phyloP scores from a whole-genome alignment of 2,329 filamentous ascomycete species.

The Onygenales sp. region DNA sequence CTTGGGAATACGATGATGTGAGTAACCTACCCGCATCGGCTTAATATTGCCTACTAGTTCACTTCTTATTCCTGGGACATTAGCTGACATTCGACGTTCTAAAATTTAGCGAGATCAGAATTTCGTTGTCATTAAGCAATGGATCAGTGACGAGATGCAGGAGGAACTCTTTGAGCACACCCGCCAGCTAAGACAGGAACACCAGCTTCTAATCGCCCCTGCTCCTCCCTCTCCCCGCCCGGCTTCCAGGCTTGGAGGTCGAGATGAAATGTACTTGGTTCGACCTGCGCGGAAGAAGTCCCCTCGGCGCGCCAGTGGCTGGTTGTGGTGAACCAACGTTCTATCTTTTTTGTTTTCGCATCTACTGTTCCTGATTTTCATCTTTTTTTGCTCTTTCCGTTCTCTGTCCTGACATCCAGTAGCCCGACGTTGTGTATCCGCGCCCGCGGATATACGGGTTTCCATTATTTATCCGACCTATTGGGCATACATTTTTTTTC shows the following conservation, averaged over 20 bases:
- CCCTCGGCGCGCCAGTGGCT: conserved; percentile 13
- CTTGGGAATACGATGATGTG: conserved; percentile 41
- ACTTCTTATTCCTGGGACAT: neutral
- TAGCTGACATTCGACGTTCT: neutral
- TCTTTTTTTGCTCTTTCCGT: neutral
- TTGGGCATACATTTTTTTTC: too few relatives aligned
- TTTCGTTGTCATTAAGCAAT: conserved; percentile 63
- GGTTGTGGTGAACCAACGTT: neutral
- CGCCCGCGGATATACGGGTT: too few relatives aligned
- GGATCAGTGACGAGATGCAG: conserved; percentile 62
- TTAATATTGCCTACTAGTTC: conserved; percentile 18
- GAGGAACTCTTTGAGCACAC: conserved; percentile 66
- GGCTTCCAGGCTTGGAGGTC: conserved; percentile 33
- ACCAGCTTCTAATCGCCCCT: conserved; percentile 28
- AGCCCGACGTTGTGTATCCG: too few relatives aligned
- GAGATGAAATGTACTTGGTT: conserved; percentile 38
- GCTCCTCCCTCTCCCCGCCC: conserved; percentile 13
- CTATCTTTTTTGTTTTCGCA: neutral
- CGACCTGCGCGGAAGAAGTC: conserved; percentile 31
- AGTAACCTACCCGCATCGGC: conserved; percentile 11
- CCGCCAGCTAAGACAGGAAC: conserved; percentile 48
- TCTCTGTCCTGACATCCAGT: neutral
- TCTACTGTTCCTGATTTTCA: neutral
- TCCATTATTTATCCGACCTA: too few relatives aligned
- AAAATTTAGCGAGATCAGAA: conserved; percentile 45